Conservation (phyloP, 2,329 filamentous ascomycete genomes). For the Karstenula rhodostoma region DNA sequence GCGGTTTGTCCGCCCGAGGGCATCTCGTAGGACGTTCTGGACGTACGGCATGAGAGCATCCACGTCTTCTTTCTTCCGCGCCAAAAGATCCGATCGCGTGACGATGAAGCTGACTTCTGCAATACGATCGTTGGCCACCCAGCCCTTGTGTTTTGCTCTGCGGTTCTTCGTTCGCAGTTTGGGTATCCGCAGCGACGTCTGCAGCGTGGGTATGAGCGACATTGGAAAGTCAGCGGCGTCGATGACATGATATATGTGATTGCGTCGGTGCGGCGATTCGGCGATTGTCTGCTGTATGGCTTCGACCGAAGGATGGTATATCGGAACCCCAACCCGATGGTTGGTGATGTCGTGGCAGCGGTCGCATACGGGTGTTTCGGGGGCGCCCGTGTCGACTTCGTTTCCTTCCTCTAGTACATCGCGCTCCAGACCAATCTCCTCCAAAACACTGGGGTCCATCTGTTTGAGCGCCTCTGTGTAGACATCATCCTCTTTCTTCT, state of each 20-base stretch:
- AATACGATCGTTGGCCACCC: conserved; percentile 67
- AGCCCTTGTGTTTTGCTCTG: conserved; percentile 73
- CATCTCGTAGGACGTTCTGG: conserved; percentile 76
- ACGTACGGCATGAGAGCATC: conserved; percentile 88
- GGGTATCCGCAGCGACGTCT: conserved; percentile 73
- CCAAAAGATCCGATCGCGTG: conserved; percentile 85
- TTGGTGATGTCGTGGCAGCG: conserved; percentile 85
- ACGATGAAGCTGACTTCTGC: conserved; percentile 90
- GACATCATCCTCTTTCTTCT: conserved; percentile 44
- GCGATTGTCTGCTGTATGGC: conserved; percentile 84
- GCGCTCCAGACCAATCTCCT: conserved; percentile 41
- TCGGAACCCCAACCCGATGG: conserved; percentile 74
- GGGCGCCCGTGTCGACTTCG: conserved; percentile 22
- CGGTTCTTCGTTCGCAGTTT: conserved; percentile 82
- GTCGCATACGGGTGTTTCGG: conserved; percentile 73
- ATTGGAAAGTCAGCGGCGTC: conserved; percentile 97
- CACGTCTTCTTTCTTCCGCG: conserved; percentile 82
- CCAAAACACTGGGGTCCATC: conserved; percentile 35
- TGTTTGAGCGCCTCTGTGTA: conserved; percentile 48
- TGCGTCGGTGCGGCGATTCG: conserved; percentile 87
- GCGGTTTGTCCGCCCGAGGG: conserved; percentile 72
- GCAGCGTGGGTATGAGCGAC: conserved; percentile 82
- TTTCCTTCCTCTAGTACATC: conserved; percentile 22
- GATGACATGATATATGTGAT: conserved; percentile 94
- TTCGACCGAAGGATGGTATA: conserved; percentile 81